Evolutionary conservation across 129 eudicot genomes (phyloP).

Genomic region (Rutidosis leptorrhynchoides): DNA sequence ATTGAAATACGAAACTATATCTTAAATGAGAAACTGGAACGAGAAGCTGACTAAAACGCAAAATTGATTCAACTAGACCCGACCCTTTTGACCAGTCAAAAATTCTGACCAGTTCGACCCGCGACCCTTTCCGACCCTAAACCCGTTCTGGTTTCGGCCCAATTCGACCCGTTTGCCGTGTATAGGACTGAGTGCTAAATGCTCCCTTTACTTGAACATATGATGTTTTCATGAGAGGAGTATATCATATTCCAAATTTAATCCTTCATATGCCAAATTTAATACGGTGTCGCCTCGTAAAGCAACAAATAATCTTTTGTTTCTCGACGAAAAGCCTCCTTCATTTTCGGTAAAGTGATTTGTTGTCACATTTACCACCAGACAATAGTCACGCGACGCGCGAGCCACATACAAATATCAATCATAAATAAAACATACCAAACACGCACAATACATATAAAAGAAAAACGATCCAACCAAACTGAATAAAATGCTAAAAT

Average conservation of each 20-base stretch:
- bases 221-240: neutral
- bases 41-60: no score
- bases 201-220: neutral
- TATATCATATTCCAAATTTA: neutral
- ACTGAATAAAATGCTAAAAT: slow-evolving; percentile 7
- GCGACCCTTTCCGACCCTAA: no score
- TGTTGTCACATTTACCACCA: neutral
- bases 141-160: no score
- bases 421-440: neutral
- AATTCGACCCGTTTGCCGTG: no score
- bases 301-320: neutral
- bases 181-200: no score
- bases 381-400: neutral
- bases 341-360: neutral
- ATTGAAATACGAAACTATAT: no score
- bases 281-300: neutral
- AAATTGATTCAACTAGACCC: no score
- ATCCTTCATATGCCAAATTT: no score
- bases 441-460: neutral
- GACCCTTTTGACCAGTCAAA: no score
- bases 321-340: neutral
- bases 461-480: slow-evolving; percentile 8
- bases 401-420: no score
- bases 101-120: no score
- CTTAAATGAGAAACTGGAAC: no score